These are phyloP conservation scores for Suhomyces wounanorum DNA, from an alignment of 1,139 yeast species.

Conservation along the genomic window DNA sequence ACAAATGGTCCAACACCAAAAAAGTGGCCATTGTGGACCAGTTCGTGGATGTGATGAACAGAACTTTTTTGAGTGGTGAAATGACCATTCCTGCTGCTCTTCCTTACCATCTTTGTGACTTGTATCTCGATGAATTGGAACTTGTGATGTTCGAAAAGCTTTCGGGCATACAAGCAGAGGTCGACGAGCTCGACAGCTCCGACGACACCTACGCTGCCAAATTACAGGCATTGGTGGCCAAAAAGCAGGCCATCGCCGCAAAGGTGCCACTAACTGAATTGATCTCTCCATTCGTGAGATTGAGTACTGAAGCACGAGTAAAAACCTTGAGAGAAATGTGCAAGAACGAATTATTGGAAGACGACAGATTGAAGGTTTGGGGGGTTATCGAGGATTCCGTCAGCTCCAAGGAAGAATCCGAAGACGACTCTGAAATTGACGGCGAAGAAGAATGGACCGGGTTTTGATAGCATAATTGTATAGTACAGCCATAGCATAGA, in stretches of 20 bases:
- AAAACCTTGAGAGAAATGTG: constrained; percentile 70
- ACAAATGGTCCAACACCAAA: constrained; percentile 49
- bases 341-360: constrained; percentile 64
- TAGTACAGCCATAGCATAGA: background rate
- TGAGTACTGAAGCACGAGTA: constrained; percentile 52
- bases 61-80: constrained; percentile 53
- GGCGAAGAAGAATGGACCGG: constrained; percentile 54
- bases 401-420: constrained; percentile 19
- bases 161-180: constrained; percentile 43
- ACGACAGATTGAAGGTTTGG: constrained; percentile 67
- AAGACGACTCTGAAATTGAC: constrained; percentile 21
- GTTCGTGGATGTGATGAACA: constrained; percentile 47
- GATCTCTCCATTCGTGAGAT: constrained; percentile 57
- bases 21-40: constrained; percentile 45
- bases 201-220: constrained; percentile 31
- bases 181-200: constrained; percentile 32
- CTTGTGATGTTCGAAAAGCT: constrained; percentile 54
- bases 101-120: constrained; percentile 83
- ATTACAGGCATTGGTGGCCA: constrained; percentile 26
- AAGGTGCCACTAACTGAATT: constrained; percentile 57
- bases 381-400: constrained; percentile 42
- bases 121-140: constrained; percentile 82
- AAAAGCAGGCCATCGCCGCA: constrained; percentile 35
- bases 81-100: constrained; percentile 69
- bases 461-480: constrained; percentile 24